phyloP scores from a whole-genome alignment of 2,329 filamentous ascomycete genomes.

The Paraphoma sp. region DNA sequence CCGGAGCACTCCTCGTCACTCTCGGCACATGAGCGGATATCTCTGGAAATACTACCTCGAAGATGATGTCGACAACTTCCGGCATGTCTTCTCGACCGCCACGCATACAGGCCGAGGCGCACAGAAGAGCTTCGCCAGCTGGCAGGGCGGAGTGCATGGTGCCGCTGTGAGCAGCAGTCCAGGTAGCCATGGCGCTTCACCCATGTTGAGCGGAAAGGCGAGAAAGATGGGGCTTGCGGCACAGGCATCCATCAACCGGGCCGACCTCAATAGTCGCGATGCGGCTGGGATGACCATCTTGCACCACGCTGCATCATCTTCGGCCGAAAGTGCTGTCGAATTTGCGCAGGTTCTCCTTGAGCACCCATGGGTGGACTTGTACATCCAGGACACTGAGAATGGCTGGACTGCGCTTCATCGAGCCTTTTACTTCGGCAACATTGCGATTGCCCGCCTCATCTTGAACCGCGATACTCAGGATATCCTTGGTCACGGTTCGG shows the following conservation, averaged over 20 bases:
- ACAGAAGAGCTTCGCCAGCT: constrained; percentile 56
- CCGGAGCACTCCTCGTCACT: constrained; percentile 49
- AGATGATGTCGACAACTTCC: constrained; percentile 96
- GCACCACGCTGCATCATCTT: constrained; percentile 82
- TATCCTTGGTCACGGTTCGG: constrained; percentile 65
- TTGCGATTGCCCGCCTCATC: constrained; percentile 82
- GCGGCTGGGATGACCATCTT: constrained; percentile 81
- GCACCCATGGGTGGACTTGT: constrained; percentile 83
- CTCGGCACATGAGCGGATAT: constrained; percentile 85
- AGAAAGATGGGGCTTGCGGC: constrained; percentile 31
- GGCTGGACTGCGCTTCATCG: constrained; percentile 96
- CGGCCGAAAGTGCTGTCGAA: constrained; percentile 68
- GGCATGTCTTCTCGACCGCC: constrained; percentile 80
- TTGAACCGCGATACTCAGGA: constrained; percentile 78
- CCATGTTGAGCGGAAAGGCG: constrained; percentile 46
- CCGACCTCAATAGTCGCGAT: constrained; percentile 86
- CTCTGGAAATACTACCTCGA: constrained; percentile 97
- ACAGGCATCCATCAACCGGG: constrained; percentile 57
- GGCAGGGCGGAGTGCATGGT: constrained; percentile 38
- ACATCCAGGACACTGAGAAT: constrained; percentile 86
- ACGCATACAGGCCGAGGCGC: constrained; percentile 63
- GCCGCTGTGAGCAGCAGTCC: constrained; percentile 54
- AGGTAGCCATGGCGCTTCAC: constrained; percentile 55
- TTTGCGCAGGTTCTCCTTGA: constrained; percentile 84
- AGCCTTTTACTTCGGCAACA: constrained; percentile 87